Evolutionary conservation across 2,329 filamentous ascomycete genomes (phyloP).

Genomic region (Epichloe gansuensis): DNA sequence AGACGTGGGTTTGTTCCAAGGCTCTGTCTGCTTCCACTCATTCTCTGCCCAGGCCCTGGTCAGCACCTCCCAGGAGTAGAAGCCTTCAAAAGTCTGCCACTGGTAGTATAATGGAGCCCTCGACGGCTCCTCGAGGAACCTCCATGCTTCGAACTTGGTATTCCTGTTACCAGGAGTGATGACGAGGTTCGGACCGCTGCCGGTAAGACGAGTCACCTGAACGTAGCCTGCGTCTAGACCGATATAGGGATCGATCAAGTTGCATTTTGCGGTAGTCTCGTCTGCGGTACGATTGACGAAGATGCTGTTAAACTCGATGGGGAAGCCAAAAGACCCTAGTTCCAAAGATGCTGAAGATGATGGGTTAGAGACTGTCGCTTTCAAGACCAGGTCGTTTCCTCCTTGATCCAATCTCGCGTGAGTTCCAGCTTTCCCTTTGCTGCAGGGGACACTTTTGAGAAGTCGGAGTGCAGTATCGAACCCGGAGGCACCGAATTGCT

Average conservation of each 20-base stretch:
- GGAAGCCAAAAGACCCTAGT: constrained; percentile 45
- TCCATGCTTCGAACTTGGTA: constrained; percentile 40
- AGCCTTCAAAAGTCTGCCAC: constrained; percentile 46
- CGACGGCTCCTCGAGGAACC: constrained; percentile 34
- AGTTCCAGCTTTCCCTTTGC: constrained; percentile 24
- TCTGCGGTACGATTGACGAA: constrained; percentile 37
- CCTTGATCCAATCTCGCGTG: constrained; percentile 38
- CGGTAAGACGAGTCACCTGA: constrained; percentile 38
- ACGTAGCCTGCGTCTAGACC: constrained; percentile 46
- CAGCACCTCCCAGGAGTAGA: constrained; percentile 48
- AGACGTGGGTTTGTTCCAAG: constrained; percentile 45
- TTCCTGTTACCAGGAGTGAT: constrained; percentile 36
- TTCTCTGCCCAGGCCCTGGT: constrained; percentile 42
- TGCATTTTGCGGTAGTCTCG: constrained; percentile 38
- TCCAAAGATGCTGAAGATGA: constrained; percentile 38
- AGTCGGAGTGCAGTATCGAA: constrained; percentile 27
- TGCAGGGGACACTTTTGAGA: constrained; percentile 7
- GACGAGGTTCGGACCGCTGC: constrained; percentile 39
- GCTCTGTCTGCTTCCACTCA: constrained; percentile 37
- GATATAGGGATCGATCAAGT: constrained; percentile 47
- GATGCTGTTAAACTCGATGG: constrained; percentile 50
- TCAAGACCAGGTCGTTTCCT: constrained; percentile 36
- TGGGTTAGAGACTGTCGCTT: constrained; percentile 1
- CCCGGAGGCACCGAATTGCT: constrained; percentile 15
- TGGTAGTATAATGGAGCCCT: constrained; percentile 30